Evolutionary conservation across 805 yeast genomes (phyloP), one percentile per base, ranked within the genome.

Genomic region (Wickerhamomyces bisporus): DNA sequence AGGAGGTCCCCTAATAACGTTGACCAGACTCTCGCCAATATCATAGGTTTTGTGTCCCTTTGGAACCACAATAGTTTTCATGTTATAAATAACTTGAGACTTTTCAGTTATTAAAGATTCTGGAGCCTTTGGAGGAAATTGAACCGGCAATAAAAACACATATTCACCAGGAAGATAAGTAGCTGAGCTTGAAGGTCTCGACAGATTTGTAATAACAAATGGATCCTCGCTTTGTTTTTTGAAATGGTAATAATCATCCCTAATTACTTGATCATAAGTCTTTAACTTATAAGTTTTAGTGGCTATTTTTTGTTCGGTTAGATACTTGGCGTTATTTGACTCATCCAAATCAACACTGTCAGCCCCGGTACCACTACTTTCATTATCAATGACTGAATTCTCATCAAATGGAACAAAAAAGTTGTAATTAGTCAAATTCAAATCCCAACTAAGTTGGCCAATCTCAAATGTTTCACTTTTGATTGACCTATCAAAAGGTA

Each of bases 161-260:
- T 84, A 84, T 47, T 79, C 73, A 17, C 94, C 94, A 1, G 89
- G 76, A 44, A 71, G 71, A 44, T 57, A 57, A 13, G 32, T 42
- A 21, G 45, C 39, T 3, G 42, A 26, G 9, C 40, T 32, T 6
- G 43, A 16, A 15, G 38, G 34, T 14, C 35, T 44, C 20, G 40
- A 44, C 19, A 48, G 29, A 12, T 42, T 41, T n/a, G 44, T 44
- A 4, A 39, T 18, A 5, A 47, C 36, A 19, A 47, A 45, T 6
- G 53, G 50, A 17, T 47, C 52, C 3, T 41, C 39, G 5, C 34
- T 34, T 8, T 33, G 32, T 10, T 34, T 31, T 10, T 38, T 39
- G 10, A 20, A 26, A n/a, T 36, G 16, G 18, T 39, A 15, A 26
- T 50, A 53, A 3, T 44, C 49, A 11, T 47, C 49, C 13, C 44